These are phyloP conservation scores for Neurospora sp. DNA, from an alignment of 495 filamentous ascomycete genomes.

Conservation along the genomic window DNA sequence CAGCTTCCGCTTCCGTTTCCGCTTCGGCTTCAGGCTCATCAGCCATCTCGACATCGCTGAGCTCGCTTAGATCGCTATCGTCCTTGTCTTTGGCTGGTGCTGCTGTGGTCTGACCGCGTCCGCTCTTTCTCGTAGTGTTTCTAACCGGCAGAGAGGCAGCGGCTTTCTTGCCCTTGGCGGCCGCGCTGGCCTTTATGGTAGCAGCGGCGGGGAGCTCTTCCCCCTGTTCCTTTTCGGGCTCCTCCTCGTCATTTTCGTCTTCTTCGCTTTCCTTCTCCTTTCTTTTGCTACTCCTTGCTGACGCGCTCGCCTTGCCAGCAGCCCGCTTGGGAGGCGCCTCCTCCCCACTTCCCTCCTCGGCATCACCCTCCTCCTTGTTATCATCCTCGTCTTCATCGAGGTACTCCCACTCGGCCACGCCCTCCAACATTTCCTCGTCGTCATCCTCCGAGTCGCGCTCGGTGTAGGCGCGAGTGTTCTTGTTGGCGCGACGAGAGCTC, in stretches of 20 bases:
- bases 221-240: constrained; percentile 7
- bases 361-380: neutral
- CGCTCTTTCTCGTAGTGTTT: neutral
- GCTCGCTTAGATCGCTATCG: neutral
- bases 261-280: constrained; percentile 7
- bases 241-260: constrained; percentile 4
- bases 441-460: constrained; percentile 43
- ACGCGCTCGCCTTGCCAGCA: neutral
- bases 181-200: neutral
- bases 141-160: constrained; percentile 1
- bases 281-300: neutral
- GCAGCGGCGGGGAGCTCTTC: constrained; percentile 1
- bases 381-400: constrained; percentile 15
- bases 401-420: constrained; percentile 47
- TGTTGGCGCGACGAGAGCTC: constrained; percentile 37
- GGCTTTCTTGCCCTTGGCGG: constrained; percentile 4
- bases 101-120: neutral
- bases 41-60: neutral
- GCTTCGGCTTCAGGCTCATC: neutral
- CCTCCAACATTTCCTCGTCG: constrained; percentile 48
- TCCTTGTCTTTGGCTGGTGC: neutral
- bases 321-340: neutral
- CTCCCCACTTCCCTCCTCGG: neutral
- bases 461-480: constrained; percentile 24
- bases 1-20: neutral